Percentiles rank a stretch among this genome's conserved stretches.
phyloP scores from a whole-genome alignment of 805 yeast genomes.

The Metschnikowia henanensis region DNA sequence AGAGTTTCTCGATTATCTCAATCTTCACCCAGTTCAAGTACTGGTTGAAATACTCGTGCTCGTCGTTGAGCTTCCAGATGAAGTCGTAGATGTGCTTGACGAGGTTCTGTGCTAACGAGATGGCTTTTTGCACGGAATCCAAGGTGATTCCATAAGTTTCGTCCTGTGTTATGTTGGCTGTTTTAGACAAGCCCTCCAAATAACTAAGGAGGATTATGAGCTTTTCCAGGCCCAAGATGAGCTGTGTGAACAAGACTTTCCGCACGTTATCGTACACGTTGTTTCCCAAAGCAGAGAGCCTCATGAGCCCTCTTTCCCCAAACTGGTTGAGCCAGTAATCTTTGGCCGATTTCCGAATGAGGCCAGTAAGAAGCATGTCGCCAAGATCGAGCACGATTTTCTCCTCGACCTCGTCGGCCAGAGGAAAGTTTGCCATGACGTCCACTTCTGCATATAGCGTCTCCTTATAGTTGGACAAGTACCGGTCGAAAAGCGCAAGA shows the following conservation, averaged over 20 bases:
- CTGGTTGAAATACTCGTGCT: constrained; percentile 45
- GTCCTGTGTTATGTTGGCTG: constrained; percentile 9
- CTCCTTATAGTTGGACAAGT: constrained; percentile 34
- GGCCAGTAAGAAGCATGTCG: constrained; percentile 53
- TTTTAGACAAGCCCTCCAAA: constrained; percentile 33
- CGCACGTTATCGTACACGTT: constrained; percentile 50
- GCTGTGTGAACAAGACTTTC: constrained; percentile 45
- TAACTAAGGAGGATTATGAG: constrained; percentile 46
- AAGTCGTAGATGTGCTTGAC: constrained; percentile 35
- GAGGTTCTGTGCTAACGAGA: constrained; percentile 21
- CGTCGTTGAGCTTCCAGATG: constrained; percentile 46
- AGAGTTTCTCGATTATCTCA: constrained; percentile 35
- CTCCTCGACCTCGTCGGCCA: constrained; percentile 16
- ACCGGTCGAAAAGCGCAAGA: constrained; percentile 29
- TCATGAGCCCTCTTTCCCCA: constrained; percentile 64
- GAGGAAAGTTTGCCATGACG: constrained; percentile 29
- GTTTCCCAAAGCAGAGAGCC: constrained; percentile 53
- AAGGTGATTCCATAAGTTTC: constrained; percentile 13
- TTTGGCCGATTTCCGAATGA: constrained; percentile 47
- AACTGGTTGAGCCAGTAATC: constrained; percentile 65
- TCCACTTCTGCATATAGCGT: constrained; percentile 22
- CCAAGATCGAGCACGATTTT: constrained; percentile 30
- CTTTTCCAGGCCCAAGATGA: constrained; percentile 59
- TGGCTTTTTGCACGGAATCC: constrained; percentile 6
- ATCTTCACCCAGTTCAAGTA: constrained; percentile 46